phyloP scores from a whole-genome alignment of 208 protist species.

The Leptomonas pyrrhocoris region DNA sequence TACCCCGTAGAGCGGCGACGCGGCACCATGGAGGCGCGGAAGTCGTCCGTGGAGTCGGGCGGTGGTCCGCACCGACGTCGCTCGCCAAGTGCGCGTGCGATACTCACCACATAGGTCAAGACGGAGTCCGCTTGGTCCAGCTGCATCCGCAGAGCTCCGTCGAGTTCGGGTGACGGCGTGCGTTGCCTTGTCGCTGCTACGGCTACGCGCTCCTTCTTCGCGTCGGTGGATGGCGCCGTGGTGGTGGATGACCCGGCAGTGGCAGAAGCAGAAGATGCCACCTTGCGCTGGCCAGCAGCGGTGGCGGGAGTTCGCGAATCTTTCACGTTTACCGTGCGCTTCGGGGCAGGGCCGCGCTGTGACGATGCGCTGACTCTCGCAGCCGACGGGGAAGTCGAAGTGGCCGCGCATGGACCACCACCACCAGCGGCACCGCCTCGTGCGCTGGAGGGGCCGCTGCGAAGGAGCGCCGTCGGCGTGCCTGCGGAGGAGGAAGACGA shows the following conservation, averaged over 20 bases:
- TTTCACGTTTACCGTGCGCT: slow-evolving; percentile 4
- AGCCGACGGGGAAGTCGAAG: too few relatives aligned
- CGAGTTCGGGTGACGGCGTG: slow-evolving; percentile 1
- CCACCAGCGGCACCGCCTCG: neutral
- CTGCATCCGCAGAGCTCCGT: slow-evolving; percentile 12
- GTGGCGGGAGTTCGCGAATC: neutral
- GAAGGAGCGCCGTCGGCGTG: slow-evolving; percentile 6
- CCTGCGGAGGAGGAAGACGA: neutral
- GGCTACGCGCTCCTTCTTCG: neutral
- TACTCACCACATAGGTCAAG: slow-evolving; percentile 60
- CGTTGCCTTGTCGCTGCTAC: neutral
- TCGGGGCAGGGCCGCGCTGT: neutral
- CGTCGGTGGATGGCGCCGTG: neutral
- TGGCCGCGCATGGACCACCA: neutral
- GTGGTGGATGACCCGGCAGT: neutral
- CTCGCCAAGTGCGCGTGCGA: slow-evolving; percentile 43
- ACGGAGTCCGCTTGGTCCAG: slow-evolving; percentile 65
- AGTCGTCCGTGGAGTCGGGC: slow-evolving; percentile 44
- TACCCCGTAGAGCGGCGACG: slow-evolving; percentile 18
- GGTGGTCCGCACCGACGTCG: slow-evolving; percentile 54
- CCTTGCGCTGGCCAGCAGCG: neutral
- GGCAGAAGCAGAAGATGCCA: neutral
- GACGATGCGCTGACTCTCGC: neutral
- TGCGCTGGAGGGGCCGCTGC: slow-evolving; percentile 1
- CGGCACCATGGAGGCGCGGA: slow-evolving; percentile 57